A percentile compares a stretch with the other conserved stretches of the same genome.
Conservation (phyloP, 164 flowering plant genomes). For the Aristolochia contorta region DNA sequence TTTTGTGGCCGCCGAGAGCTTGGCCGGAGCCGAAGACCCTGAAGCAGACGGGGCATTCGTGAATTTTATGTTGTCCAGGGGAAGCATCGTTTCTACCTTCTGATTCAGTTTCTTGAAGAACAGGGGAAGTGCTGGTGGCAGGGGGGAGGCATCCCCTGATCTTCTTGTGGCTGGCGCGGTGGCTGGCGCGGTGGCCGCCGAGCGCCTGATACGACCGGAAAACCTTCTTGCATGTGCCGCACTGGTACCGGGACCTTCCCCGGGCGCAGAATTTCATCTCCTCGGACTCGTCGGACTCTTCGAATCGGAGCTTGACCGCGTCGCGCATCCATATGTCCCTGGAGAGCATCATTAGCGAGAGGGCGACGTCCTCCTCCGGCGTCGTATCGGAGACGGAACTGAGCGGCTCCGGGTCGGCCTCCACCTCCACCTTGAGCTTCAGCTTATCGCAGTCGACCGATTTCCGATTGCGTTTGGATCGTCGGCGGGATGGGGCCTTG, state of each 20-base stretch:
- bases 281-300: constrained; percentile 4
- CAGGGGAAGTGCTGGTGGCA: not conserved
- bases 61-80: constrained; percentile 24
- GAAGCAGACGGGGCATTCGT: constrained; percentile 70
- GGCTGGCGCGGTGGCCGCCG: constrained; percentile 89
- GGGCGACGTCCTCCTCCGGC: constrained; percentile 74
- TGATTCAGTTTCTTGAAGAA: constrained; percentile 6
- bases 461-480: constrained; percentile 46
- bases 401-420: constrained; percentile 42
- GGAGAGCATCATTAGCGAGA: constrained; percentile 77
- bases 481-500: constrained; percentile 23
- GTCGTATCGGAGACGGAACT: constrained; percentile 67
- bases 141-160: constrained; percentile 18
- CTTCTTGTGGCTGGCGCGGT: constrained; percentile 87
- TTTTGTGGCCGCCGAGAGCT: constrained; percentile 91
- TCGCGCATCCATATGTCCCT: constrained; percentile 46
- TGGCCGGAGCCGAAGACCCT: constrained; percentile 72
- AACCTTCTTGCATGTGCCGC: constrained; percentile 69
- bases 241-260: constrained; percentile 38
- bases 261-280: constrained; percentile 10
- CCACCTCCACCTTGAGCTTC: constrained; percentile 14
- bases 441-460: constrained; percentile 8
- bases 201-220: constrained; percentile 78
- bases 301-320: not conserved
- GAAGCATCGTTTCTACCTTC: not conserved